A percentile compares a stretch with the other conserved stretches of the same genome.
phyloP scores from a whole-genome alignment of 352 stramenopile genomes.

The Pythium rishiriense region DNA sequence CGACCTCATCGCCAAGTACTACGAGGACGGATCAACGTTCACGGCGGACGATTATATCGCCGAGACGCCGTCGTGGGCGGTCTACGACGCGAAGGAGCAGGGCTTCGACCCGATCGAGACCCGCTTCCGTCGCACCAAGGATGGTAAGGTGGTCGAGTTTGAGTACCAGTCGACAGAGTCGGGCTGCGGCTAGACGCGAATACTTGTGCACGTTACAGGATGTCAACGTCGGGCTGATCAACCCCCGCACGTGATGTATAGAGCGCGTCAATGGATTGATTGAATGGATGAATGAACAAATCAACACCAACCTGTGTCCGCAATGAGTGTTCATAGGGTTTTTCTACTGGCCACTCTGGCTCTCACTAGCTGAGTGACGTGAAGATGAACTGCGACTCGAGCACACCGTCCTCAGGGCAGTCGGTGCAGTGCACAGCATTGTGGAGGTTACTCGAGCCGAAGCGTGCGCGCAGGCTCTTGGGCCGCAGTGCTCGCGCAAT shows the following conservation, averaged over 20 bases:
- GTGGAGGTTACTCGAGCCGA: constrained; percentile 77
- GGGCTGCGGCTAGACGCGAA: constrained; percentile 62
- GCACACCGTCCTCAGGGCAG: constrained; percentile 85
- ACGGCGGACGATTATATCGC: constrained; percentile 94
- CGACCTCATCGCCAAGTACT: constrained; percentile 80
- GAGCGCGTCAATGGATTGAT: background rate
- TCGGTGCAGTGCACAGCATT: constrained; percentile 95
- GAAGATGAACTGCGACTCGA: constrained; percentile 93
- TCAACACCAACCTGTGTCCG: background rate
- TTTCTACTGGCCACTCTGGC: background rate
- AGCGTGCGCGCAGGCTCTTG: constrained; percentile 83
- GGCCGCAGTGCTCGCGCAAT: constrained; percentile 88
- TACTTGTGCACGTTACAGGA: background rate
- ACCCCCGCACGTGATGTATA: background rate
- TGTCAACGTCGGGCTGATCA: background rate
- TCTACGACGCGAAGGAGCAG: constrained; percentile 95
- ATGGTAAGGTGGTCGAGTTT: constrained; percentile 87
- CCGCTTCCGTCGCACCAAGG: constrained; percentile 84
- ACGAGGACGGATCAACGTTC: constrained; percentile 87
- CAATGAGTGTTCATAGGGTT: background rate
- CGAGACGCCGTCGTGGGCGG: constrained; percentile 93
- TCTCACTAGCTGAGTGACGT: constrained; percentile 34
- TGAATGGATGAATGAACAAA: background rate
- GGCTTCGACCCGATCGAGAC: constrained; percentile 97
- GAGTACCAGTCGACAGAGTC: constrained; percentile 83